A percentile compares a stretch with the other conserved stretches of the same genome.
Conservation (phyloP, 371 early-diverging fungal species). For the Chytridium lagenaria region DNA sequence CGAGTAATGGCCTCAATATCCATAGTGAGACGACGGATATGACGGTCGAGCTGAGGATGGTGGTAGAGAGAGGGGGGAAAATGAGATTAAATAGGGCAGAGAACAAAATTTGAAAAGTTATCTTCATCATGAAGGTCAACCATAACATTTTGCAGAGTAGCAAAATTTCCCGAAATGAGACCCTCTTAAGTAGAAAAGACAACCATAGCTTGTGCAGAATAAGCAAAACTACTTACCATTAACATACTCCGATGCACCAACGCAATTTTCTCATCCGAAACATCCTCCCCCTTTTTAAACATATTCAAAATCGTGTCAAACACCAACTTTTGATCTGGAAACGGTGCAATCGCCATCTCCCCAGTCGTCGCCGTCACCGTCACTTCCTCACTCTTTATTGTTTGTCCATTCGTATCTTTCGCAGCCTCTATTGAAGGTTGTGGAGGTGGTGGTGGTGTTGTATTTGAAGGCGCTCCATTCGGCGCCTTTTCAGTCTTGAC, state of each 20-base stretch:
- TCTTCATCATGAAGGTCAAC: not conserved
- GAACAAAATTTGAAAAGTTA: not conserved
- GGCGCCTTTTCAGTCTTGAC: no score
- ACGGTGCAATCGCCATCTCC: slow-evolving; percentile 26
- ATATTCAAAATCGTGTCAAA: slow-evolving; percentile 30
- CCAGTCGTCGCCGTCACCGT: slow-evolving; percentile 10
- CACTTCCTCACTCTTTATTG: not conserved
- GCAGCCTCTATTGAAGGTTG: no score
- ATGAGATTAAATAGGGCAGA: not conserved
- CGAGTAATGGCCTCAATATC: slow-evolving; percentile 29
- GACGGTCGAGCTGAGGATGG: slow-evolving; percentile 34
- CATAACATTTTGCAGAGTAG: no score
- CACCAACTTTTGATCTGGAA: slow-evolving; percentile 38
- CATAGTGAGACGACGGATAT: slow-evolving; percentile 34
- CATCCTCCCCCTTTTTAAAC: slow-evolving; percentile 29
- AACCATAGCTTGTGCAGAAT: no score
- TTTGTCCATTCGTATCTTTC: slow-evolving; percentile 7
- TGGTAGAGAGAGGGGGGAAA: not conserved
- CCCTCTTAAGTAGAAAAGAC: no score
- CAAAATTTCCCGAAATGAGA: no score
- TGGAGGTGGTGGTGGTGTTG: no score
- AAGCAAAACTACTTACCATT: slow-evolving; percentile 12
- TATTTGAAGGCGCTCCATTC: no score
- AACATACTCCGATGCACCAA: slow-evolving; percentile 34
- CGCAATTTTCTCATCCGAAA: slow-evolving; percentile 43